Evolutionary conservation across 225 moss, liverwort and hornwort genomes (phyloP), one percentile per base, ranked within the genome.

Genomic region (Neckera pumila): DNA sequence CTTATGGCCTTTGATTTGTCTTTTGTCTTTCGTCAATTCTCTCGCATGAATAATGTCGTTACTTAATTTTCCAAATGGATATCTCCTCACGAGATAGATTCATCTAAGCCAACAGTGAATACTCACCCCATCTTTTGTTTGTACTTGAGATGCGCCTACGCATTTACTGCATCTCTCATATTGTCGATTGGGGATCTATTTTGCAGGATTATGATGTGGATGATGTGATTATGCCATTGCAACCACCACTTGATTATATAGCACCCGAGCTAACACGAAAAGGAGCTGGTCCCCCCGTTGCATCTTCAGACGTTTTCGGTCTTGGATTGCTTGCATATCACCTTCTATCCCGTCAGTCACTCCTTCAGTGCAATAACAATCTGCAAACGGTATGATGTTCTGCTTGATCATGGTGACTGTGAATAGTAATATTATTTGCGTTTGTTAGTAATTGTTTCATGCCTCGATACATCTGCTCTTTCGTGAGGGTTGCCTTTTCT

Each of bases 161-260:
- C 66, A 47, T 83, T 57, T 33, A 42, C 76, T 42, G 82, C 34
- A 53, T 31, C 34, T 62, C 88, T 92, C 42, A 83, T 51, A 53
- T 71, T 47, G 65, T 79, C 86, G 43, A 70, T 76, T 57, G 85
- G 43, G 82, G 47, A 31, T 80, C 36, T 83, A 14, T 34, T 88
- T 45, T 88, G 80, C 95, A 98, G 98, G 98, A 98, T 89, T 97
- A 98, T 84, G 98, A 98, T 90, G 96, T 98, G 70, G 98, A 98
- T 43, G 98, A 98, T 85, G 96, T 97, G 72, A 93, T 93, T 72
- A 93, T 98, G 97, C 97, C 98, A 40, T 89, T 98, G 87, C 97
- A 98, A 91, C 98, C 97, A 67, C 89, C 93, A 61, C 93, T 98
- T 65, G 98, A 97, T 85, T 97, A 98, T 85, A 92, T 95, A 80